Evolutionary conservation across 2,329 filamentous ascomycete genomes (phyloP).

Genomic region (Xylogone sp.): DNA sequence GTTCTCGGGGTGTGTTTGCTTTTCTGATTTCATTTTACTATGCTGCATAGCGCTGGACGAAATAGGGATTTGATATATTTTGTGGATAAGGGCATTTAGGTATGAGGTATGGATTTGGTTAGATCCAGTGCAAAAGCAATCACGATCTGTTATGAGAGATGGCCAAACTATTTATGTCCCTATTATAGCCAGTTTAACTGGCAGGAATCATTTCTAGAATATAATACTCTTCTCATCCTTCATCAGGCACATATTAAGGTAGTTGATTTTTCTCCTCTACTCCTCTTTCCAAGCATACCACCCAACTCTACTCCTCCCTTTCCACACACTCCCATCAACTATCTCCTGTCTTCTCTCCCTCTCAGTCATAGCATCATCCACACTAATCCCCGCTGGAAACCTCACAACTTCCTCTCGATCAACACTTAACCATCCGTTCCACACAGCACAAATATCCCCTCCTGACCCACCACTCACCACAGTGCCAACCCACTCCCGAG

Average conservation of each 20-base stretch:
- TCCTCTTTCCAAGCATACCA: slow-evolving; percentile 14
- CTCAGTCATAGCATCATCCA: slow-evolving; percentile 25
- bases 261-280: not conserved
- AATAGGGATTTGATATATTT: not conserved
- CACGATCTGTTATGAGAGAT: no score
- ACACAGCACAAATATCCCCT: slow-evolving; percentile 16
- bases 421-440: slow-evolving; percentile 28
- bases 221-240: not conserved
- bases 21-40: not conserved
- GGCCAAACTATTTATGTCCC: no score
- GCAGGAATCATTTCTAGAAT: no score
- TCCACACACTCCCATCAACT: slow-evolving; percentile 21
- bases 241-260: no score
- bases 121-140: no score
- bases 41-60: not conserved
- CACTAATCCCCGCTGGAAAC: slow-evolving; percentile 21
- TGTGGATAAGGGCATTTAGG: no score
- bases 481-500: slow-evolving; percentile 22
- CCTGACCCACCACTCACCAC: slow-evolving; percentile 22
- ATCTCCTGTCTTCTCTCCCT: slow-evolving; percentile 15
- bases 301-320: slow-evolving; percentile 15
- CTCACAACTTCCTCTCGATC: slow-evolving; percentile 15
- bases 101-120: no score
- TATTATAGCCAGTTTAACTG: no score
- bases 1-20: not conserved